phyloP scores from a whole-genome alignment of 2,329 filamentous ascomycete genomes.

The Pseudocercospora vitis region DNA sequence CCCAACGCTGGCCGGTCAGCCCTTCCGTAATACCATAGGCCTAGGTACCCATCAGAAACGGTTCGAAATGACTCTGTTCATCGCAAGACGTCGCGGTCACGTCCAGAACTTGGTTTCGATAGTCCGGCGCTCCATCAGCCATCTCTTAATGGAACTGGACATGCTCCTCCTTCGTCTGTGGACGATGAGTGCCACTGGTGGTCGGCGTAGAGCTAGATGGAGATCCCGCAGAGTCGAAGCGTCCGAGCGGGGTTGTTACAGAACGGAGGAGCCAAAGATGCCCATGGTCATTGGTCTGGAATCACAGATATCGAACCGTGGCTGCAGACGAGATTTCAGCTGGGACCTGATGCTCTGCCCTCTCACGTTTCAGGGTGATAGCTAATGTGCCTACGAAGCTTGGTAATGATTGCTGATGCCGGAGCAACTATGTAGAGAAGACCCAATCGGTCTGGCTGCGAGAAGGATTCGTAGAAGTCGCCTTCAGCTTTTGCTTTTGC shows the following conservation, averaged over 20 bases:
- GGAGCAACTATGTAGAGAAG: no score
- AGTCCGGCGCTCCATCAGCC: neutral
- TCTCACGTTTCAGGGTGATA: no score
- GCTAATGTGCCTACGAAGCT: no score
- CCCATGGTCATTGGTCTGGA: neutral
- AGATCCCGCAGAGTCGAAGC: neutral
- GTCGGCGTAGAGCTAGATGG: neutral
- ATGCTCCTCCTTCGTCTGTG: neutral
- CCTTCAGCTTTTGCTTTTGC: no score
- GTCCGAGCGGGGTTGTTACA: neutral
- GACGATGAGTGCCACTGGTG: neutral
- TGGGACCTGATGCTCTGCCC: no score
- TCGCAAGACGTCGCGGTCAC: neutral
- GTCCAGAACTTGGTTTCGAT: neutral
- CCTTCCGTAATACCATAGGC: neutral
- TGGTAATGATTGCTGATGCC: no score
- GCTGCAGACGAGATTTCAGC: no score
- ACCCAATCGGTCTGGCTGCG: no score
- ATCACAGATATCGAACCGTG: no score
- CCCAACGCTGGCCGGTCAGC: neutral
- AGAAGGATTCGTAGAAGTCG: no score
- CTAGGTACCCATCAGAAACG: neutral
- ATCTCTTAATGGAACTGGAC: neutral
- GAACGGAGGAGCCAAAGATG: neutral
- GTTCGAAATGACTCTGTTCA: neutral